These are phyloP conservation scores for Metarhizium sp. DNA, from an alignment of 2,329 filamentous ascomycete species.

Conservation along the genomic window DNA sequence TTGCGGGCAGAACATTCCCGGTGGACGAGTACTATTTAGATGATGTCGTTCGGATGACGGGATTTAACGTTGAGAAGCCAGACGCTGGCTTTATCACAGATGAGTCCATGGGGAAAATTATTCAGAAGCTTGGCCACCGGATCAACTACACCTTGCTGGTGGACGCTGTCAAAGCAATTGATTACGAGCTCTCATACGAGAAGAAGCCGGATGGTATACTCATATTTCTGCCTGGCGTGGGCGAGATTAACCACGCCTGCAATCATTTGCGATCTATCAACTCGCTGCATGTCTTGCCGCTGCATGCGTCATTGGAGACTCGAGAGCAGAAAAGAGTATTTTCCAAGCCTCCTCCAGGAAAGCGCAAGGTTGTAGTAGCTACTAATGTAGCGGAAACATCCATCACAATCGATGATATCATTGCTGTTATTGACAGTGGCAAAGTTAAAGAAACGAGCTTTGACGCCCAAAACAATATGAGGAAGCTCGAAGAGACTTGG, in stretches of 20 bases:
- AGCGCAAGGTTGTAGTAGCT: constrained; percentile 85
- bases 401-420: constrained; percentile 95
- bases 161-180: constrained; percentile 72
- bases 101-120: constrained; percentile 56
- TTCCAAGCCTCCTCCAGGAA: constrained; percentile 61
- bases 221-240: constrained; percentile 88
- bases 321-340: constrained; percentile 86
- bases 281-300: constrained; percentile 66
- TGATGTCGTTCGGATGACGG: constrained; percentile 72
- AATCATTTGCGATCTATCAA: constrained; percentile 53
- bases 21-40: constrained; percentile 87
- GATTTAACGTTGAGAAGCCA: constrained; percentile 49
- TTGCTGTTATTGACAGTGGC: constrained; percentile 91
- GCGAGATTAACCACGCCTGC: constrained; percentile 81
- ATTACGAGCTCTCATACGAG: constrained; percentile 57
- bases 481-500: constrained; percentile 90
- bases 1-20: constrained; percentile 80
- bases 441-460: constrained; percentile 96
- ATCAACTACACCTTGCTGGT: constrained; percentile 89
- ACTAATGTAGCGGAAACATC: constrained; percentile 98
- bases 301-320: constrained; percentile 87
- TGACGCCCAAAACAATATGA: constrained; percentile 86
- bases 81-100: constrained; percentile 36
- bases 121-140: constrained; percentile 65
- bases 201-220: constrained; percentile 72